Evolutionary conservation across 306 rosid genomes (phyloP).

Genomic region (Prunus campanulata): DNA sequence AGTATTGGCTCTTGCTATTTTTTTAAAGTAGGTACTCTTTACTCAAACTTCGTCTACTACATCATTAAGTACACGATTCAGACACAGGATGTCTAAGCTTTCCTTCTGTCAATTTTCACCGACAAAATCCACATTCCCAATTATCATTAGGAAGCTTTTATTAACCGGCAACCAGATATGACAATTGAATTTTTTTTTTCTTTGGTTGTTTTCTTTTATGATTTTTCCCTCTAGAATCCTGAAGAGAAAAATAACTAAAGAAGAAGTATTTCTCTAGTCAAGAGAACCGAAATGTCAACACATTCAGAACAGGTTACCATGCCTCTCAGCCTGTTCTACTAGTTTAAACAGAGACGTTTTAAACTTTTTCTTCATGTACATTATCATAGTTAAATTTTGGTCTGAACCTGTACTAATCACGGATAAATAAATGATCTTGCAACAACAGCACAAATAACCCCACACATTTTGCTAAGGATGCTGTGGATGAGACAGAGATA

Average conservation of each 20-base stretch:
- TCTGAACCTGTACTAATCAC: not conserved
- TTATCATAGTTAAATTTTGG: not conserved
- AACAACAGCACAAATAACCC: not conserved
- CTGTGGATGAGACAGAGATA: not conserved
- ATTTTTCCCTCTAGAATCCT: not conserved
- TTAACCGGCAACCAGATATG: not conserved
- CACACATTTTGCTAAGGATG: not conserved
- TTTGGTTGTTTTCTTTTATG: not conserved
- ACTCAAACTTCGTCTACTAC: not conserved
- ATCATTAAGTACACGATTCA: not conserved
- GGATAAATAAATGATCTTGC: not conserved
- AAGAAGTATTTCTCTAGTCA: not conserved
- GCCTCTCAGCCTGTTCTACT: not conserved
- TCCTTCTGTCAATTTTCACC: not conserved
- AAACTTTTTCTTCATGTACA: not conserved
- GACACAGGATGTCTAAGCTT: not conserved
- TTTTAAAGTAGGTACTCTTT: not conserved
- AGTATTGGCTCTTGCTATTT: not conserved
- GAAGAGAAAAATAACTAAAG: not conserved
- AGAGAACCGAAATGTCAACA: not conserved
- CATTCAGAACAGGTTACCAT: not conserved
- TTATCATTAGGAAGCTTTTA: not conserved
- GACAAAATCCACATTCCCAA: not conserved
- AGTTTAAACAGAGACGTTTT: not conserved
- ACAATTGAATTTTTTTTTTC: not conserved